Evolutionary conservation across 2,329 filamentous ascomycete species (phyloP).

Genomic region (Graphiopsis chlorocephala): DNA sequence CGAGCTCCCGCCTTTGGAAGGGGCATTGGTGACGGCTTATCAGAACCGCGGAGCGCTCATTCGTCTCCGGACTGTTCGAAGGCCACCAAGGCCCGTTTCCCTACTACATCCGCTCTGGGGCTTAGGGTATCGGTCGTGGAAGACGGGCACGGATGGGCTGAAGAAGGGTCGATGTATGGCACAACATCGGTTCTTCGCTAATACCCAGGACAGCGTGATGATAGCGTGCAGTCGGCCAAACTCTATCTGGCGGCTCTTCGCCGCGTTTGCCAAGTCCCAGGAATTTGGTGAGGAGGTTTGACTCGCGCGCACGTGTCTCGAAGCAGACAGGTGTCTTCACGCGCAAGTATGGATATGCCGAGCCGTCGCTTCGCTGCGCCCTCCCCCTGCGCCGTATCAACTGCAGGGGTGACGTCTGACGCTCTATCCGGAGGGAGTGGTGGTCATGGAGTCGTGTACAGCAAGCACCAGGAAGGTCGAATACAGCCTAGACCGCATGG

Average conservation of each 20-base stretch:
- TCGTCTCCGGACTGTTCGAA: background rate
- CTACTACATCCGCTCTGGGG: background rate
- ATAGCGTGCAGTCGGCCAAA: background rate
- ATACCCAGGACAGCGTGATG: background rate
- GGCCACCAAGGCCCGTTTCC: background rate
- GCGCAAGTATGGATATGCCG: background rate
- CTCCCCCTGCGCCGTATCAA: background rate
- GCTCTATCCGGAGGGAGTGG: background rate
- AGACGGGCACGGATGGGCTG: background rate
- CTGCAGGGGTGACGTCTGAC: background rate
- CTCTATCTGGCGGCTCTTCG: background rate
- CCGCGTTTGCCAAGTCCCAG: background rate
- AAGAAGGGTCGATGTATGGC: background rate
- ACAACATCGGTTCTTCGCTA: conserved; percentile 3
- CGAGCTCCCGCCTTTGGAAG: background rate
- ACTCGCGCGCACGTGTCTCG: background rate
- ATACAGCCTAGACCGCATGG: background rate
- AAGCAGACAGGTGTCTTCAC: background rate
- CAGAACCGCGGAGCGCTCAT: background rate
- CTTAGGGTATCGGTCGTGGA: background rate
- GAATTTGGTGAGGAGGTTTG: background rate
- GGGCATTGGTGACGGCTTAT: background rate
- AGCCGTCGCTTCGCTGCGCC: background rate
- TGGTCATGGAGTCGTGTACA: background rate
- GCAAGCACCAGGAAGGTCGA: background rate